Percentiles rank a stretch among this genome's conserved stretches.
Evolutionary conservation across 371 early-diverging fungal genomes (phyloP).

Genomic region (Apophysomyces sp.): DNA sequence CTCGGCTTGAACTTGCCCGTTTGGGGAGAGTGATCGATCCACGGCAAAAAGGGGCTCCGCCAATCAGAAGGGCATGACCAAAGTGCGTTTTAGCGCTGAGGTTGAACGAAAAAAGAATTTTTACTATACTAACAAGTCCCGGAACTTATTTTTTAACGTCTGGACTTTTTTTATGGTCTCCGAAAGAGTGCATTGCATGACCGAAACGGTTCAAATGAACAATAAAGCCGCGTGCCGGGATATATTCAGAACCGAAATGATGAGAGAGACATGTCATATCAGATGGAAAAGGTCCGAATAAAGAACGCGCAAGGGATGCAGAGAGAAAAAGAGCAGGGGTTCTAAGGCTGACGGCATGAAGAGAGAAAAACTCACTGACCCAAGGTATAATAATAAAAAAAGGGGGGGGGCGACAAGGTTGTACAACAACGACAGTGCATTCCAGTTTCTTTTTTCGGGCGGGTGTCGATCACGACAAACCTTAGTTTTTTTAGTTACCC

Average conservation of each 20-base stretch:
- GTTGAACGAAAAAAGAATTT: neutral
- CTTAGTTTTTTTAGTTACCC: too few relatives aligned
- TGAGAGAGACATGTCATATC: too few relatives aligned
- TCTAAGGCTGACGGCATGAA: too few relatives aligned
- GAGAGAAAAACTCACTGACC: neutral
- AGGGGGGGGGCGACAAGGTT: neutral
- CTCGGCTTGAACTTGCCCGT: neutral
- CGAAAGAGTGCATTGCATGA: neutral
- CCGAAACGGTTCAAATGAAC: too few relatives aligned
- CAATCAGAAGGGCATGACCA: neutral
- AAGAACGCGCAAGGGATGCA: too few relatives aligned
- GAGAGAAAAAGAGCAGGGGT: too few relatives aligned
- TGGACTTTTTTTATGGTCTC: neutral
- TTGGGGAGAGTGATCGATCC: neutral
- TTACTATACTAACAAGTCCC: neutral
- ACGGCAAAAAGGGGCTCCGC: neutral
- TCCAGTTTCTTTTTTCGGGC: neutral
- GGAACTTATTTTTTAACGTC: neutral
- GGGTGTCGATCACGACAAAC: slow-evolving; percentile 2
- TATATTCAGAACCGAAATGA: too few relatives aligned
- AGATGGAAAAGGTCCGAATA: too few relatives aligned
- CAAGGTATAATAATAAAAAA: neutral
- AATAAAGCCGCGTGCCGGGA: too few relatives aligned
- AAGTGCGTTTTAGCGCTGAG: neutral
- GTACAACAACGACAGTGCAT: neutral